These are phyloP conservation scores for Xylaria sp. DNA, from an alignment of 2,329 filamentous ascomycete genomes.

Conservation along the genomic window DNA sequence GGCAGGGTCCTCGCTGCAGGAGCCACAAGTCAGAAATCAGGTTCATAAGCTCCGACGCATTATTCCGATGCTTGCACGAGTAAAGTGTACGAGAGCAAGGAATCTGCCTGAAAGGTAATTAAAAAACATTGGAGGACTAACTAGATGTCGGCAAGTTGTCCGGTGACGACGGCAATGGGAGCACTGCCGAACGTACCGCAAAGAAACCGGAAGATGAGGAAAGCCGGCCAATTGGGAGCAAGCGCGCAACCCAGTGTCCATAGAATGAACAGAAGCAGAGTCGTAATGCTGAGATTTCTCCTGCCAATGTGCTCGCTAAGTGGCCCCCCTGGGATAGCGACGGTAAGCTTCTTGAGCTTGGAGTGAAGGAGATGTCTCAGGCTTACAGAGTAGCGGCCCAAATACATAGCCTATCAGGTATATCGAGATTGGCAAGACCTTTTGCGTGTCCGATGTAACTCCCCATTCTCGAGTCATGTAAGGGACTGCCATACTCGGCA, in stretches of 20 bases:
- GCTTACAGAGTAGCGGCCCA: constrained; percentile 53
- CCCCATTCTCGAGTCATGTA: constrained; percentile 68
- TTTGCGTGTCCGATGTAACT: constrained; percentile 59
- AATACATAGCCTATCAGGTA: constrained; percentile 73
- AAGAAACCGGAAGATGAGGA: constrained; percentile 67
- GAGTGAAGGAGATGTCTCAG: background rate
- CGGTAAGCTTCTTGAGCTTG: constrained; percentile 34
- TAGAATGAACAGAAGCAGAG: constrained; percentile 61
- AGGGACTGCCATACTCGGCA: constrained; percentile 72
- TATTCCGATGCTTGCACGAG: background rate
- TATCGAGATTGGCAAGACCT: constrained; percentile 69
- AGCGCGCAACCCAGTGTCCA: constrained; percentile 68
- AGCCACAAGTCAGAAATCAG: constrained; percentile 6
- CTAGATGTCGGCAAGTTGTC: constrained; percentile 75
- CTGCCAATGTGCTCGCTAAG: constrained; percentile 73
- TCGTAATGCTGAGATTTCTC: constrained; percentile 56
- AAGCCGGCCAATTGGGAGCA: constrained; percentile 61
- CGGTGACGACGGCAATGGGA: constrained; percentile 71
- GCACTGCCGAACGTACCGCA: constrained; percentile 65
- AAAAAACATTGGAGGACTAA: constrained; percentile 4
- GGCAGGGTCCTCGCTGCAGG: constrained; percentile 57
- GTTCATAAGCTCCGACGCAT: background rate
- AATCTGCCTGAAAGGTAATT: background rate
- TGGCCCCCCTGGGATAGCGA: constrained; percentile 68
- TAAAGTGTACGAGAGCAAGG: background rate